Evolutionary conservation across 441 rosid genomes (phyloP).

Genomic region (Gossypium davidsonii): DNA sequence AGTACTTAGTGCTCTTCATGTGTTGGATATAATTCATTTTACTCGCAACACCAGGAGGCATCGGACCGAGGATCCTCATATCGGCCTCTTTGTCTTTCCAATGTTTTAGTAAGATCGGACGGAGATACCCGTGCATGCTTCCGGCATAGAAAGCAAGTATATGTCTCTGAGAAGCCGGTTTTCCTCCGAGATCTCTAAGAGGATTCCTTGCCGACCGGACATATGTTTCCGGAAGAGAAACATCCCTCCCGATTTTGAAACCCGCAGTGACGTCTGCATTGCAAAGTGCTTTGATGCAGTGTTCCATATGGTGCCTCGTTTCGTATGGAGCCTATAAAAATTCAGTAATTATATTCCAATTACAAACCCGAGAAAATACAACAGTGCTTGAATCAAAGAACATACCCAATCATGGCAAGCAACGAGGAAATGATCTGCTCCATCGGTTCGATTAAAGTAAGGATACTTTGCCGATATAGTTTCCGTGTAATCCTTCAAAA

Average conservation of each 20-base stretch:
- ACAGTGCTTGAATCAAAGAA: slow-evolving; percentile 17
- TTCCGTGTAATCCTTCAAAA: slow-evolving; percentile 50
- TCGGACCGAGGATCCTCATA: slow-evolving; percentile 68
- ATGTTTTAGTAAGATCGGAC: slow-evolving; percentile 54
- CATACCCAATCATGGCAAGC: slow-evolving; percentile 84
- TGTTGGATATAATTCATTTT: slow-evolving; percentile 80
- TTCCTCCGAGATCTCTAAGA: slow-evolving; percentile 81
- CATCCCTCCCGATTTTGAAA: slow-evolving; percentile 84
- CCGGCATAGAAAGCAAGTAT: slow-evolving; percentile 87
- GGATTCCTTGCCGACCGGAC: slow-evolving; percentile 85
- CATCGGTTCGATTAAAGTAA: slow-evolving; percentile 60
- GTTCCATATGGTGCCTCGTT: slow-evolving; percentile 92
- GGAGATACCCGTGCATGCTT: slow-evolving; percentile 70
- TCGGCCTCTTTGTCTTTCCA: slow-evolving; percentile 83
- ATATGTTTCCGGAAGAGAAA: slow-evolving; percentile 89
- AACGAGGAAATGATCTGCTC: slow-evolving; percentile 69
- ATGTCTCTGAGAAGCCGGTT: slow-evolving; percentile 55
- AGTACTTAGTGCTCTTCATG: slow-evolving; percentile 88
- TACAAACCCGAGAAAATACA: background rate
- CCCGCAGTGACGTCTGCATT: slow-evolving; percentile 81
- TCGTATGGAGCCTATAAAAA: slow-evolving; percentile 78
- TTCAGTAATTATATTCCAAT: background rate
- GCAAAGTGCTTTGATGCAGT: slow-evolving; percentile 87
- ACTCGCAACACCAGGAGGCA: slow-evolving; percentile 88
- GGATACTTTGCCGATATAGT: slow-evolving; percentile 55